Conservation (phyloP, 2,329 filamentous ascomycete genomes). For the Sclerotinia sclerotiorum region DNA sequence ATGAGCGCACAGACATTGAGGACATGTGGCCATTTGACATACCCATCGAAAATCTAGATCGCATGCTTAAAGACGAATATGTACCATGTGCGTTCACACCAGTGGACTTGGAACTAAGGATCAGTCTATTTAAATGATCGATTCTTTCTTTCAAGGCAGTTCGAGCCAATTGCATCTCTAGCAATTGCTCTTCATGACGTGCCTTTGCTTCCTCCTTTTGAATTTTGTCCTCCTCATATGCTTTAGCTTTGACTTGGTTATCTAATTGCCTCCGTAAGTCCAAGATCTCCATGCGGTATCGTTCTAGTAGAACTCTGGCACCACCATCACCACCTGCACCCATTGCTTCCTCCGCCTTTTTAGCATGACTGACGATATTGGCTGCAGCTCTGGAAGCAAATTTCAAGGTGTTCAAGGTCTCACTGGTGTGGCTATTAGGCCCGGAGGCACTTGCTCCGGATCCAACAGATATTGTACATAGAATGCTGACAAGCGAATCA, state of each 20-base stretch:
- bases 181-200: constrained; percentile 93
- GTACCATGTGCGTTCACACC: constrained; percentile 82
- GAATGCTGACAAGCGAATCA: constrained; percentile 91
- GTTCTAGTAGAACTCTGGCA: constrained; percentile 82
- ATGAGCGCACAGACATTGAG: constrained; percentile 63
- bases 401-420: constrained; percentile 94
- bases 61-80: constrained; percentile 65
- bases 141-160: constrained; percentile 97
- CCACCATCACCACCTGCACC: constrained; percentile 79
- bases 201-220: constrained; percentile 78
- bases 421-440: constrained; percentile 73
- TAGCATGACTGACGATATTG: constrained; percentile 95
- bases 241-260: constrained; percentile 68
- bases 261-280: constrained; percentile 81
- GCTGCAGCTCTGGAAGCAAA: constrained; percentile 97
- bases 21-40: constrained; percentile 46
- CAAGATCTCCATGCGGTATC: constrained; percentile 80
- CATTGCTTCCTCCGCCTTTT: constrained; percentile 82
- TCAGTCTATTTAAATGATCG: constrained; percentile 91
- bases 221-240: constrained; percentile 68
- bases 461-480: constrained; percentile 94
- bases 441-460: constrained; percentile 68
- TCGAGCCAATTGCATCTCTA: constrained; percentile 96
- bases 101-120: constrained; percentile 91
- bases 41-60: constrained; percentile 57